A percentile compares a stretch with the other conserved stretches of the same genome.
Evolutionary conservation across 371 early-diverging fungal genomes (phyloP).

Genomic region (Mucor sp.): DNA sequence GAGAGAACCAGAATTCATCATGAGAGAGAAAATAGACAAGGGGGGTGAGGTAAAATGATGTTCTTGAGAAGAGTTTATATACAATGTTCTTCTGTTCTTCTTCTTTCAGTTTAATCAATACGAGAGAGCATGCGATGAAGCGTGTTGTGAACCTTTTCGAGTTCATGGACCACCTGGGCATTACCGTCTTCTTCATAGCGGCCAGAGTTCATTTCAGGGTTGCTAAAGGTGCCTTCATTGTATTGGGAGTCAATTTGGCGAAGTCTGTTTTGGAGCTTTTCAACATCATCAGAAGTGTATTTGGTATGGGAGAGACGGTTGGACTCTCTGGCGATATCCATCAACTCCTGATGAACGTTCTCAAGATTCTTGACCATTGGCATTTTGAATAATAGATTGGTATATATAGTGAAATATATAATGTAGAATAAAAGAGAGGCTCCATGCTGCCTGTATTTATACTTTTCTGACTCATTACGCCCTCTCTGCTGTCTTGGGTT

Average conservation of each 20-base stretch:
- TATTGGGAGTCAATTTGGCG: conserved; percentile 26
- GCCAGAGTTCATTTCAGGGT: conserved; percentile 19
- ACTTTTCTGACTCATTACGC: background rate
- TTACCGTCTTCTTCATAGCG: conserved; percentile 46
- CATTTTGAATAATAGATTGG: conserved; percentile 11
- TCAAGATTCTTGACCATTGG: conserved; percentile 36
- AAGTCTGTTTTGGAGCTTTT: conserved; percentile 35
- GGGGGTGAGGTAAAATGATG: background rate
- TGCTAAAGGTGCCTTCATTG: conserved; percentile 18
- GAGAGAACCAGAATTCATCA: too few relatives aligned
- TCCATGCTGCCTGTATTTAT: background rate
- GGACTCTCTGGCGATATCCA: conserved; percentile 42
- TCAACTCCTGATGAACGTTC: conserved; percentile 41
- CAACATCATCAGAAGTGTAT: conserved; percentile 37
- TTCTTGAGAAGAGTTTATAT: background rate
- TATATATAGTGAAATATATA: background rate
- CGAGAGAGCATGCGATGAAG: conserved; percentile 34
- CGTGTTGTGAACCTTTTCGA: conserved; percentile 36
- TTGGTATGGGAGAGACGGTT: conserved; percentile 29
- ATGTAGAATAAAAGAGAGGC: background rate
- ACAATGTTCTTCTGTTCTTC: background rate
- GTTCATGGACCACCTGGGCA: conserved; percentile 39
- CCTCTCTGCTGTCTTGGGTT: background rate
- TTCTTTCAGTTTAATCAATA: conserved; percentile 17
- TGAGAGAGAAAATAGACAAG: background rate